Percentiles rank a stretch among this genome's conserved stretches.
phyloP scores from a whole-genome alignment of 108 stramenopile genomes.

The Licmophora abbreviata region DNA sequence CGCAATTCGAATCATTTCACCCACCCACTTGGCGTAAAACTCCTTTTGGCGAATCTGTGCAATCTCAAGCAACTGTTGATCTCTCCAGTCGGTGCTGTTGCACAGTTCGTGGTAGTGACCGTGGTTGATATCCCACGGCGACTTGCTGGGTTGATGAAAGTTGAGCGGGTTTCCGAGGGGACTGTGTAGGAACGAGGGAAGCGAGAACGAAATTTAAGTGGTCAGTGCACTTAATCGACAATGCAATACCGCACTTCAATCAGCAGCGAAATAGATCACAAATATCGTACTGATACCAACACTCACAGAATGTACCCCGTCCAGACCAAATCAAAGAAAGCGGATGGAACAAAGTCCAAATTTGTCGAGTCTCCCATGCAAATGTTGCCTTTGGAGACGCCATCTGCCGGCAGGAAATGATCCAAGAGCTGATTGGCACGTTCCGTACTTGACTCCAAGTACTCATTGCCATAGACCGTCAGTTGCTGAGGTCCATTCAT shows the following conservation, averaged over 20 bases:
- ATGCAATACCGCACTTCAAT: too few relatives aligned
- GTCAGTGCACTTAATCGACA: too few relatives aligned
- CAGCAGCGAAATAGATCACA: too few relatives aligned
- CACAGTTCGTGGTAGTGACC: neutral
- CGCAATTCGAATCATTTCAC: conserved; percentile 40
- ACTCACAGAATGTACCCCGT: conserved; percentile 22
- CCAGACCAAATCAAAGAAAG: conserved; percentile 39
- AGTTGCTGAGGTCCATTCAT: conserved; percentile 2
- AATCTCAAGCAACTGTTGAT: conserved; percentile 10
- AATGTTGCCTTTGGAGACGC: conserved; percentile 13
- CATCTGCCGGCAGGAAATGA: neutral
- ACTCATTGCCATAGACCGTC: conserved; percentile 31
- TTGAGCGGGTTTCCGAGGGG: too few relatives aligned
- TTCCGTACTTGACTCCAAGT: neutral
- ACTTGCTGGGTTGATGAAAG: too few relatives aligned
- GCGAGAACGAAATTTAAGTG: too few relatives aligned
- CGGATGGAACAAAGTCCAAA: conserved; percentile 23
- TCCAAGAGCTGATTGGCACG: neutral
- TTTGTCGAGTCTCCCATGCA: conserved; percentile 33
- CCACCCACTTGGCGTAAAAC: conserved; percentile 32
- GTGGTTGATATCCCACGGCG: too few relatives aligned
- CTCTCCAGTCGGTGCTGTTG: conserved; percentile 14
- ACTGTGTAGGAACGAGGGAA: too few relatives aligned
- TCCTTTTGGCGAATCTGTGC: conserved; percentile 25
- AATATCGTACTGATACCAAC: too few relatives aligned